Percentiles rank a stretch among this genome's conserved stretches.
These are phyloP conservation scores for Sporothrix inflata DNA, from an alignment of 2,329 filamentous ascomycete species.

Conservation along the genomic window DNA sequence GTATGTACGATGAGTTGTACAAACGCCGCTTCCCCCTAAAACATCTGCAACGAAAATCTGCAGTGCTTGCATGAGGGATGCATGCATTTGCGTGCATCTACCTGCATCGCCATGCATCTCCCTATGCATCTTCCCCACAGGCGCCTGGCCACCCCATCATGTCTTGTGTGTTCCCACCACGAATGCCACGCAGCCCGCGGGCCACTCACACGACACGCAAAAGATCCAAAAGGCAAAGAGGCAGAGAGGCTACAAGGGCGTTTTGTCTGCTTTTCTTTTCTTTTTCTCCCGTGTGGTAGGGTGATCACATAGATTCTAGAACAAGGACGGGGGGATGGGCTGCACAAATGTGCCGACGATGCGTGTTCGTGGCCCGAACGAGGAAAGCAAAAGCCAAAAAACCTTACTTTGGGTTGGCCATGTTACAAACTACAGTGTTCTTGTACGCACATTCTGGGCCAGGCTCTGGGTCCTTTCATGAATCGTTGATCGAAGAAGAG, in stretches of 20 bases:
- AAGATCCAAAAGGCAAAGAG: not conserved
- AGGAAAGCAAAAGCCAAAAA: too few species aligned
- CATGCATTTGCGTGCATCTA: conserved; percentile 2
- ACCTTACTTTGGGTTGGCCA: too few species aligned
- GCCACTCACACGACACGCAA: not conserved
- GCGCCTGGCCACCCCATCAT: not conserved
- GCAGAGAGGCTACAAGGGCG: not conserved
- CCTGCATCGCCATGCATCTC: not conserved
- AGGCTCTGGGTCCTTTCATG: not conserved
- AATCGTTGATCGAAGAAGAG: not conserved
- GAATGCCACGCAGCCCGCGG: not conserved
- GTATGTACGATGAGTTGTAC: conserved; percentile 9
- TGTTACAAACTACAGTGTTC: not conserved
- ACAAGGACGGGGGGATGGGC: not conserved
- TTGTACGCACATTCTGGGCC: not conserved
- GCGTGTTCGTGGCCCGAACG: not conserved
- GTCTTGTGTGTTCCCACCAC: not conserved
- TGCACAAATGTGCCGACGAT: not conserved
- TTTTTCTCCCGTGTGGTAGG: not conserved
- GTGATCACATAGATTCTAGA: not conserved
- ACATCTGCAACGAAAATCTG: not conserved
- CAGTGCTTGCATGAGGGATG: not conserved
- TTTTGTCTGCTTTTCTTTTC: not conserved
- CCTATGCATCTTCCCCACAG: not conserved
- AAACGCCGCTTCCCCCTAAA: not conserved